phyloP scores from a whole-genome alignment of 2,329 filamentous ascomycete species.

The Beauveria scarabaeidicola region DNA sequence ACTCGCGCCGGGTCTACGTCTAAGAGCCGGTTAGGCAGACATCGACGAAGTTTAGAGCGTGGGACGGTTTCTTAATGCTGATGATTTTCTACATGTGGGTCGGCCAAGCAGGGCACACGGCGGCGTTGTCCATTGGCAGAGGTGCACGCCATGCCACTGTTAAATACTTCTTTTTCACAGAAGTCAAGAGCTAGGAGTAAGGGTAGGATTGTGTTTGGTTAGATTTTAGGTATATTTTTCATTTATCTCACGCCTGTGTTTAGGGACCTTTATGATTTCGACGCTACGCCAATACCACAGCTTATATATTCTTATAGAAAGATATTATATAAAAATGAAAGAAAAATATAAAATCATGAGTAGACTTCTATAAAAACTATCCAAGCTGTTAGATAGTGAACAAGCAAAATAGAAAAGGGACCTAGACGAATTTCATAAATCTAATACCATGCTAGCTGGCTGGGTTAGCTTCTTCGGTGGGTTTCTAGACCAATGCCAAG shows the following conservation, averaged over 20 bases:
- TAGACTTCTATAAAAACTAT: too few species aligned
- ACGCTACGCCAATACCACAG: background rate
- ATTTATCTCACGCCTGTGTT: background rate
- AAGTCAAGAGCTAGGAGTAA: background rate
- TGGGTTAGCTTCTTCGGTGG: too few species aligned
- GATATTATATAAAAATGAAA: too few species aligned
- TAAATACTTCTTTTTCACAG: background rate
- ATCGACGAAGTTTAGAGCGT: background rate
- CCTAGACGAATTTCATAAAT: too few species aligned
- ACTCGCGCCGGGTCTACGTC: conserved; percentile 38
- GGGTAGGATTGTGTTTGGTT: background rate
- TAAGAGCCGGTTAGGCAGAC: conserved; percentile 18
- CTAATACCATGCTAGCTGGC: too few species aligned
- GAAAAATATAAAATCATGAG: too few species aligned
- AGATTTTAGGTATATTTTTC: background rate
- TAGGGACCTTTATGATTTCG: background rate
- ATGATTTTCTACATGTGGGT: background rate
- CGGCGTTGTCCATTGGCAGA: background rate
- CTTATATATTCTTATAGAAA: too few species aligned
- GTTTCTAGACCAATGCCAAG: too few species aligned
- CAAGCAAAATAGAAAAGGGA: too few species aligned
- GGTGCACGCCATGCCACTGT: background rate
- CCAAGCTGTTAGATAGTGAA: too few species aligned
- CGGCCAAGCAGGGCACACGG: background rate
- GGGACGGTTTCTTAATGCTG: background rate